Base-by-base conservation (phyloP, 345 rosid species). In the Salix caprea region DNA sequence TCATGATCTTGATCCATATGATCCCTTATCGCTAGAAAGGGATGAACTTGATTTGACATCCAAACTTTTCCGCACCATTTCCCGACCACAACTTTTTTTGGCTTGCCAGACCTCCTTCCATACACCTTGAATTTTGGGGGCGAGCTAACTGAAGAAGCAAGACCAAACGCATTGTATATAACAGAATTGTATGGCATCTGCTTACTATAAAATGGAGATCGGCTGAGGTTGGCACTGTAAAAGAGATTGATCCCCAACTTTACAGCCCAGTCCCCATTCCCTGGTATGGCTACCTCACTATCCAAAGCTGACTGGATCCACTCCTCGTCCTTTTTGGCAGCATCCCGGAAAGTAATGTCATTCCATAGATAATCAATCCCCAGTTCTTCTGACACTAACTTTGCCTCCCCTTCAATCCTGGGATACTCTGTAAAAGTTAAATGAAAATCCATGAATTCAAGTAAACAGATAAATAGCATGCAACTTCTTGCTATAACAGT, bases 61-160 rank as follows among this genome's bases (percentile, higher is more conserved):
- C 99, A 95, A 80, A 93, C 94, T 81, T 85, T 93, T 68, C 99
- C 99, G 79, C 99, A 95, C 99, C 99, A 95, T 88, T 88, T 95
- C 48, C 98, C 99, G 2, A 82, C 99, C 81, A 93, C 98, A 39
- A 87, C 89, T 69, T 92, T 94, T 84, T 79, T 94, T 84, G 79
- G 98, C 83, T 82, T 89, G 70, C 77, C 76, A 52, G 84, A 68
- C 80, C 89, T 84, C 88, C 85, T 87, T 69, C 91, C 90, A 61
- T 80, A 78, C 44, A 78, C 77, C 72, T 87, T 78, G 24, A 74
- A 67, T 78, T 89, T 77, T 32, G 64, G 60, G 60, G 86, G 90
- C 2, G 92, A 87, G 85, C 83, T 86, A 73, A 81, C 86, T 26
- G 88, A 82, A 82, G 97, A 88, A 74, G 76, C 82, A 74, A 94